A percentile compares a stretch with the other conserved stretches of the same genome.
These are phyloP conservation scores for Lasiodiplodia theobromae DNA, from an alignment of 2,329 filamentous ascomycete genomes.

Conservation along the genomic window DNA sequence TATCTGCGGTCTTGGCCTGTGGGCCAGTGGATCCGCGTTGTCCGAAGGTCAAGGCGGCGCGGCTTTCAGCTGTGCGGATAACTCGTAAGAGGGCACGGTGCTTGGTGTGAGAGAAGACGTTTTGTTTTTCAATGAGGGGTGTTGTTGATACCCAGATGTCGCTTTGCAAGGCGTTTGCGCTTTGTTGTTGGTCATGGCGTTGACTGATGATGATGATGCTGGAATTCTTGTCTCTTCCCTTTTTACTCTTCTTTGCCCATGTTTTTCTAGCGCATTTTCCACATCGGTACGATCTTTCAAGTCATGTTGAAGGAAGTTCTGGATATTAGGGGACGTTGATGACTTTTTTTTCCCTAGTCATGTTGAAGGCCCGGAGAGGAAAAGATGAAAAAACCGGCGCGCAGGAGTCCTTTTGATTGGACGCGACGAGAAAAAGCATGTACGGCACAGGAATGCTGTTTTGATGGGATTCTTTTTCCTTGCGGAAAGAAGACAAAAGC, in stretches of 20 bases:
- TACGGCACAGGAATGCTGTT: neutral
- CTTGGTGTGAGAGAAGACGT: neutral
- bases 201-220: neutral
- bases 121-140: neutral
- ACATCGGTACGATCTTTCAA: neutral
- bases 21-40: slow-evolving; percentile 39
- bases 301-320: neutral
- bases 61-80: slow-evolving; percentile 42
- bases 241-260: neutral
- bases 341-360: neutral
- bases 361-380: neutral
- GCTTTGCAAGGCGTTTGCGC: neutral
- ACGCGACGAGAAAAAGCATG: neutral
- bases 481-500: neutral
- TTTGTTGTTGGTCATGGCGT: neutral
- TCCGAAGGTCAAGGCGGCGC: slow-evolving; percentile 37
- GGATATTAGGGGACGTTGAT: neutral
- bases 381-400: neutral
- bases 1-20: slow-evolving; percentile 38
- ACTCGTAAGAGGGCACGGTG: slow-evolving; percentile 29
- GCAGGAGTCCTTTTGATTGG: neutral
- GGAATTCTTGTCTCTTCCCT: neutral
- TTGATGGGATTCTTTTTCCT: neutral
- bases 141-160: neutral
- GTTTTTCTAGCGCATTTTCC: neutral